Evolutionary conservation across 2,329 filamentous ascomycete genomes (phyloP).

Genomic region (Monosporascus sp.): DNA sequence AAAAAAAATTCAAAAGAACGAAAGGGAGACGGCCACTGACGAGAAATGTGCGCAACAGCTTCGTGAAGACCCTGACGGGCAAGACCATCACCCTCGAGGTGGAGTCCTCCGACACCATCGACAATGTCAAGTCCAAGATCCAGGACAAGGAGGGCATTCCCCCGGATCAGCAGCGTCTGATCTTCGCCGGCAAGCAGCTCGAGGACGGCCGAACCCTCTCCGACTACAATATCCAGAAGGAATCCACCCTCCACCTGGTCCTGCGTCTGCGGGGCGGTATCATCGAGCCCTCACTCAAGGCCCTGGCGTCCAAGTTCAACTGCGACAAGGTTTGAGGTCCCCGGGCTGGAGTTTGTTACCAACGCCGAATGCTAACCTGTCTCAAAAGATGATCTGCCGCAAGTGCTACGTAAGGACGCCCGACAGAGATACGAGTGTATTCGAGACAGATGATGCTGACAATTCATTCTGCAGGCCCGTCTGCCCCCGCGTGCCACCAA

Average conservation of each 20-base stretch:
- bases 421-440: not conserved
- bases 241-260: slow-evolving; percentile 97
- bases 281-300: slow-evolving; percentile 98
- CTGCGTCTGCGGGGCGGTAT: slow-evolving; percentile 99
- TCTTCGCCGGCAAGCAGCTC: no score
- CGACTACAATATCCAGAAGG: slow-evolving; percentile 99
- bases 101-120: no score
- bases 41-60: slow-evolving; percentile 53
- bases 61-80: slow-evolving; percentile 99
- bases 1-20: not conserved
- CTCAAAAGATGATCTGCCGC: slow-evolving; percentile 80
- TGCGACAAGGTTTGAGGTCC: slow-evolving; percentile 70
- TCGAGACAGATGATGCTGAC: not conserved
- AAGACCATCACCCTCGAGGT: slow-evolving; percentile 99
- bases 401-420: slow-evolving; percentile 89
- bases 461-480: slow-evolving; percentile 50
- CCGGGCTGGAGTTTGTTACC: no score
- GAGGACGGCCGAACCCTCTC: no score
- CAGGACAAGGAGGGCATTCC: no score
- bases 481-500: slow-evolving; percentile 98
- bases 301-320: slow-evolving; percentile 98
- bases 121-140: no score
- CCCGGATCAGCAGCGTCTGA: no score
- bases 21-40: slow-evolving; percentile 17
- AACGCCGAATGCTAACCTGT: no score